Evolutionary conservation across 495 filamentous ascomycete genomes (phyloP).

Genomic region (Daldinia caldariorum): DNA sequence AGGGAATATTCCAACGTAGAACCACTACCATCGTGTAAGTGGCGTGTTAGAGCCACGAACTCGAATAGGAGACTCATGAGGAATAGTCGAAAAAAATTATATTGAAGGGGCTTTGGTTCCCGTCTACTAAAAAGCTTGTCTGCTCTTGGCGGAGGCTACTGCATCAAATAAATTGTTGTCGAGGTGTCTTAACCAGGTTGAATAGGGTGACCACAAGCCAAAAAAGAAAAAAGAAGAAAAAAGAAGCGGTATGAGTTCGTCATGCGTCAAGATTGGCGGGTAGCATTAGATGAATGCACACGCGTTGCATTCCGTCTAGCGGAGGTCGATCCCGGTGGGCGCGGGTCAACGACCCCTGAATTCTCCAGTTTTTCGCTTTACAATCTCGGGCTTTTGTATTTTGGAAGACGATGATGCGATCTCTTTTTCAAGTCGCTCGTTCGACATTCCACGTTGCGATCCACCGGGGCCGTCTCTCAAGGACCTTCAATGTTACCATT

Average conservation of each 20-base stretch:
- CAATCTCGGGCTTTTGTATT: not conserved
- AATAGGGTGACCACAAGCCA: not conserved
- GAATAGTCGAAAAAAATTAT: slow-evolving; percentile 3
- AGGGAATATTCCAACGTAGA: not conserved
- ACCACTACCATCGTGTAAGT: not conserved
- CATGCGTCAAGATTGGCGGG: not conserved
- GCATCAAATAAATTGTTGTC: slow-evolving; percentile 8
- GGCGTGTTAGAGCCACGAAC: not conserved
- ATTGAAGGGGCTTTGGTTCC: slow-evolving; percentile 1
- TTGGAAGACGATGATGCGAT: not conserved
- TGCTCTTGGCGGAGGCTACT: not conserved
- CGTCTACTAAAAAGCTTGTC: slow-evolving; percentile 5
- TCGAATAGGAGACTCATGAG: not conserved
- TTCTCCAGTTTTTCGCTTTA: not conserved
- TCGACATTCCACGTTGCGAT: not conserved
- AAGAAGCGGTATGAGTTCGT: not conserved
- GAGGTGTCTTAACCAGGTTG: not conserved
- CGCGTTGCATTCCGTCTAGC: not conserved
- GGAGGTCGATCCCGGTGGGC: slow-evolving; percentile 15
- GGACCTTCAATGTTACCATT: not conserved
- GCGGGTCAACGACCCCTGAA: not conserved
- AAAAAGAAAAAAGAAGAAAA: too few species aligned
- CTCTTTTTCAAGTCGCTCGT: not conserved
- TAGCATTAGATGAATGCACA: not conserved
- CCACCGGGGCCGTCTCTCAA: not conserved